phyloP scores from a whole-genome alignment of 2,329 filamentous ascomycete species.

The Colletotrichum sp. region DNA sequence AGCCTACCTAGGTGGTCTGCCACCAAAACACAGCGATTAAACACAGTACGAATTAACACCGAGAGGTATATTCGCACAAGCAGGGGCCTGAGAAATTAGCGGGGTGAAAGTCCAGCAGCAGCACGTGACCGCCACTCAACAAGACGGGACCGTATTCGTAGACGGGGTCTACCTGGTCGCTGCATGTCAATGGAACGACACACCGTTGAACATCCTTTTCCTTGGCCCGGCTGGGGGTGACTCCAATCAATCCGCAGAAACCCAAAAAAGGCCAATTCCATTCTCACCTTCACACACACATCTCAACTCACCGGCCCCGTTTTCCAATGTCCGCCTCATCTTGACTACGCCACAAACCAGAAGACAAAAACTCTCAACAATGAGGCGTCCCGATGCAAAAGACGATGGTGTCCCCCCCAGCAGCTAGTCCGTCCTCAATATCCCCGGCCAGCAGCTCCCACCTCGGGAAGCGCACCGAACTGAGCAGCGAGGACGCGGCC shows the following conservation, averaged over 20 bases:
- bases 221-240: background rate
- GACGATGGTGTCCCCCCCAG: slow-evolving; percentile 18
- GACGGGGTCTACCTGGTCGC: background rate
- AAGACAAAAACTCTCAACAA: background rate
- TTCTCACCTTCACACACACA: background rate
- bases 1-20: background rate
- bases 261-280: background rate
- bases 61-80: background rate
- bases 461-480: slow-evolving; percentile 10
- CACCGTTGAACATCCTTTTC: background rate
- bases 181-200: background rate
- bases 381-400: slow-evolving; percentile 17
- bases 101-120: background rate
- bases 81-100: background rate
- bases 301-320: background rate
- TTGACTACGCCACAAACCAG: background rate
- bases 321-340: background rate
- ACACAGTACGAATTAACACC: background rate
- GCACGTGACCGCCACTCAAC: background rate
- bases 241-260: background rate
- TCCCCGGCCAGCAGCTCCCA: slow-evolving; percentile 20
- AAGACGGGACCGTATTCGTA: background rate
- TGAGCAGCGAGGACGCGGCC: background rate
- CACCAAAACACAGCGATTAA: background rate
- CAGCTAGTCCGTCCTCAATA: slow-evolving; percentile 18